These are phyloP conservation scores for Rhodotorula diobovata DNA, from an alignment of 768 basidiomycete genomes.

Conservation along the genomic window DNA sequence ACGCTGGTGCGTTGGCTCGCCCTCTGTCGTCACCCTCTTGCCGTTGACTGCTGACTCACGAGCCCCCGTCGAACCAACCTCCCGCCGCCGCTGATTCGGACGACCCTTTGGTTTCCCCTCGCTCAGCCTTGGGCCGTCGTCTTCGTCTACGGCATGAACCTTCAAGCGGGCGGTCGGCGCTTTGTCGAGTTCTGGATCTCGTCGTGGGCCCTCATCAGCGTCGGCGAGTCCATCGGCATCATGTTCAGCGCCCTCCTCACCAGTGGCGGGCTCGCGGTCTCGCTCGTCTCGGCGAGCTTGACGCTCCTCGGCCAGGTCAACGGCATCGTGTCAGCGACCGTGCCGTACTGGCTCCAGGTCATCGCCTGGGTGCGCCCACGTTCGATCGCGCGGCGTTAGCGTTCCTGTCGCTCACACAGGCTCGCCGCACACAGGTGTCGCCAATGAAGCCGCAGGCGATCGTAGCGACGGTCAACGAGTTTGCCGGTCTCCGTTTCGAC, in stretches of 20 bases:
- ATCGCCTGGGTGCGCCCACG: conserved; percentile 39
- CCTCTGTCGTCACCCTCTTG: not conserved
- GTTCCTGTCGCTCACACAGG: not conserved
- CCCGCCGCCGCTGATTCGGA: too few relatives aligned
- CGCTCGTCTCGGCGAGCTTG: conserved; percentile 22
- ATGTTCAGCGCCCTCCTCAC: conserved; percentile 24
- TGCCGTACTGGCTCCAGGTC: conserved; percentile 46
- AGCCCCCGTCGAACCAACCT: too few relatives aligned
- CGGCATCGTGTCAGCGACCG: conserved; percentile 45
- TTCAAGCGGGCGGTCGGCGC: conserved; percentile 46
- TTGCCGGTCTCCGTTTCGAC: conserved; percentile 45
- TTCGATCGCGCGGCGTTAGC: not conserved
- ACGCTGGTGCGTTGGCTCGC: conserved; percentile 9
- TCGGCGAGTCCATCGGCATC: conserved; percentile 49
- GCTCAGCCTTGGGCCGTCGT: conserved; percentile 42
- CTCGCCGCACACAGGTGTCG: conserved; percentile 13
- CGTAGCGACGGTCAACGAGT: conserved; percentile 50
- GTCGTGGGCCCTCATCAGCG: conserved; percentile 46
- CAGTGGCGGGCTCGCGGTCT: conserved; percentile 22
- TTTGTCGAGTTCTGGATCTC: conserved; percentile 48
- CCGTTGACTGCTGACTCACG: too few relatives aligned
- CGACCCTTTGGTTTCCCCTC: too few relatives aligned
- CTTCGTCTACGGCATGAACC: conserved; percentile 47
- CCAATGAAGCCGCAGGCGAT: conserved; percentile 44
- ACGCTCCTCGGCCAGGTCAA: conserved; percentile 14